Evolutionary conservation across 306 rosid genomes (phyloP).

Genomic region (Pterocarpus santalinus): DNA sequence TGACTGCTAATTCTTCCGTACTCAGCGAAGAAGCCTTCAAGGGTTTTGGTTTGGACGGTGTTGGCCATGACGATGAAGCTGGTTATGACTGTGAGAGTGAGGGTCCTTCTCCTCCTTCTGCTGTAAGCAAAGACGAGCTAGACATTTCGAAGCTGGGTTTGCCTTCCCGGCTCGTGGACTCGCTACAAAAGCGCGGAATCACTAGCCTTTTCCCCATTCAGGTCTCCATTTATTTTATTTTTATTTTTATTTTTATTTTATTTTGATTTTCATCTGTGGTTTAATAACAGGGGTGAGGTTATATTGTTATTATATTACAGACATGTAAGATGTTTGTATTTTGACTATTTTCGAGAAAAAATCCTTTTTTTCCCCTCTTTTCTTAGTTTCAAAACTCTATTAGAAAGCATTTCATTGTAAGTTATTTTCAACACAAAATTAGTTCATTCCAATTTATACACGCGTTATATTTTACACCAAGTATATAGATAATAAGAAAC

Average conservation of each 20-base stretch:
- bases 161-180: conserved; percentile 65
- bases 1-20: conserved; percentile 78
- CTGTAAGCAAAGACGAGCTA: conserved; percentile 60
- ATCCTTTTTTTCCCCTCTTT: no score
- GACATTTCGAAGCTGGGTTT: conserved; percentile 69
- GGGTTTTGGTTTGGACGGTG: conserved; percentile 54
- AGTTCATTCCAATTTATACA: not conserved
- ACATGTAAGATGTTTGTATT: not conserved
- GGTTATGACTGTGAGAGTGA: conserved; percentile 46
- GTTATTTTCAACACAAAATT: not conserved
- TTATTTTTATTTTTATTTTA: not conserved
- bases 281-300: not conserved
- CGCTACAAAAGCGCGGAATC: conserved; percentile 81
- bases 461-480: not conserved
- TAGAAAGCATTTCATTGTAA: no score
- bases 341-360: no score
- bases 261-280: not conserved
- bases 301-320: not conserved
- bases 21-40: conserved; percentile 72
- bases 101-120: conserved; percentile 24
- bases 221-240: conserved; percentile 38
- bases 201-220: conserved; percentile 87
- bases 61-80: conserved; percentile 34
- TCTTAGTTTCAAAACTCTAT: not conserved
- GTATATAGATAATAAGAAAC: no score